Percentiles rank a stretch among this genome's conserved stretches.
Conservation (phyloP, 148 eudicot species). For the Fagopyrum tataricum region DNA sequence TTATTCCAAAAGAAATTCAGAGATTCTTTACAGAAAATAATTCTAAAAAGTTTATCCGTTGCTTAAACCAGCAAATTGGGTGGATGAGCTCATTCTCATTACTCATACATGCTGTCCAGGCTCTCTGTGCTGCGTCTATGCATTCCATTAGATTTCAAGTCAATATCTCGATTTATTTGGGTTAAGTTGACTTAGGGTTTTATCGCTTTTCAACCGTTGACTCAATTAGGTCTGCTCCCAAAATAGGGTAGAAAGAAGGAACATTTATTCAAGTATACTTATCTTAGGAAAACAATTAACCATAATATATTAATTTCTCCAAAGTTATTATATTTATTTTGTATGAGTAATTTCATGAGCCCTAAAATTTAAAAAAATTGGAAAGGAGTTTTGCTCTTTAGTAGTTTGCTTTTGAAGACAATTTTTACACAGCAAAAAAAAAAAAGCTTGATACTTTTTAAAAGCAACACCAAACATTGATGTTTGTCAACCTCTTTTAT, state of each 20-base stretch:
- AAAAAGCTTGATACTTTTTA: constrained; percentile 8
- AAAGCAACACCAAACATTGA: constrained; percentile 12
- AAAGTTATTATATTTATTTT: no score
- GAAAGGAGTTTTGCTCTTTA: background rate
- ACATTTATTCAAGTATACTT: background rate
- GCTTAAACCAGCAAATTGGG: background rate
- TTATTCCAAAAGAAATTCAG: background rate
- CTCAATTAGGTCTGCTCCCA: background rate
- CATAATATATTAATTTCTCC: background rate
- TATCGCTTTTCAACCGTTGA: constrained; percentile 3
- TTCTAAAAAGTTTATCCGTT: background rate
- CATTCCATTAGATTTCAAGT: background rate
- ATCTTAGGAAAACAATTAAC: no score
- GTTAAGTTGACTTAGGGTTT: constrained; percentile 7
- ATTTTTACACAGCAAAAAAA: constrained; percentile 11
- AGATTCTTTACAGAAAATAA: background rate
- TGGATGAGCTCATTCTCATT: background rate
- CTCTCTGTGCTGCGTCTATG: background rate
- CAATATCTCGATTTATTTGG: background rate
- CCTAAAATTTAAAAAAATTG: background rate
- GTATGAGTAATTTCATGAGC: background rate
- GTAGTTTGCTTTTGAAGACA: constrained; percentile 9
- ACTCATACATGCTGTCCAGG: background rate
- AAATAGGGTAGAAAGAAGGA: background rate
- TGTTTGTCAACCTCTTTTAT: constrained; percentile 2